Percentiles rank a stretch among this genome's conserved stretches.
Conservation (phyloP, 768 basidiomycete genomes). For the Calocybe gangraenosa region DNA sequence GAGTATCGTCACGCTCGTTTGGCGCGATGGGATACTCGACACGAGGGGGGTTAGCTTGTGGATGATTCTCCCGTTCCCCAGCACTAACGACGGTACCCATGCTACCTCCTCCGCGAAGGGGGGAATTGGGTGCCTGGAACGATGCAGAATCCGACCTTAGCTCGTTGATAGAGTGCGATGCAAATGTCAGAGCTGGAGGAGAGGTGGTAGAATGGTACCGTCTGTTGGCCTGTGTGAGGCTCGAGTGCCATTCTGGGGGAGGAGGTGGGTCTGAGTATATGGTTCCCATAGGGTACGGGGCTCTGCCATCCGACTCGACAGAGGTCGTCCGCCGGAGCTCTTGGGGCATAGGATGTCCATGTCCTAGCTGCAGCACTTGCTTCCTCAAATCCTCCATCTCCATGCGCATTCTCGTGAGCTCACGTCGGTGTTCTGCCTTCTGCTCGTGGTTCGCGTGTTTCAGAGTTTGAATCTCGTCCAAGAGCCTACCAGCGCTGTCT, state of each 20-base stretch:
- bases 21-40: neutral
- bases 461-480: neutral
- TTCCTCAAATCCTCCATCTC: constrained; percentile 12
- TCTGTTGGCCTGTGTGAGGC: too few relatives aligned
- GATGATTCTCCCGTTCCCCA: neutral
- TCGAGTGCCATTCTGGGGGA: too few relatives aligned
- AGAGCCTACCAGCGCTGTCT: neutral
- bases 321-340: neutral
- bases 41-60: neutral
- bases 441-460: neutral
- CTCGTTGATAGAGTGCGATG: too few relatives aligned
- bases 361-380: constrained; percentile 4
- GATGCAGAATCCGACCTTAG: too few relatives aligned
- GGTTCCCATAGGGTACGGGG: neutral
- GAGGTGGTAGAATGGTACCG: too few relatives aligned
- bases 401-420: constrained; percentile 5
- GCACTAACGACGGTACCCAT: neutral
- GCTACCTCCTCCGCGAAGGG: neutral
- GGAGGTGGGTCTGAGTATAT: too few relatives aligned
- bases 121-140: neutral
- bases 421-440: constrained; percentile 4
- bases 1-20: constrained; percentile 4
- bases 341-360: neutral
- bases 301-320: neutral
- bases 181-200: too few relatives aligned